A percentile compares a stretch with the other conserved stretches of the same genome.
Conservation (phyloP, 371 early-diverging fungal species). For the Cokeromyces recurvatus region DNA sequence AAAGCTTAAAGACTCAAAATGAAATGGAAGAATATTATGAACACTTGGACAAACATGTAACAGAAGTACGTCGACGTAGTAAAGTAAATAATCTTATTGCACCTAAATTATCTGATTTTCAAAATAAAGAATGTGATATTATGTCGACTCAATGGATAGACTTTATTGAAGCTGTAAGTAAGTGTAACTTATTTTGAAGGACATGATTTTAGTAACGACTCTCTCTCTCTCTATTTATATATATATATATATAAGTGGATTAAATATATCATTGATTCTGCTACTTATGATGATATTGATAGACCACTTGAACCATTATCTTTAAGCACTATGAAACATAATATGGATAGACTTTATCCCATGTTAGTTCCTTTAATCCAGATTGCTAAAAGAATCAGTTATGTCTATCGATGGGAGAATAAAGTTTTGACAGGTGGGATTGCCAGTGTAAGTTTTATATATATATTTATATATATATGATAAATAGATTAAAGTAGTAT, state of each 20-base stretch:
- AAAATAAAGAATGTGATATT: conserved; percentile 8
- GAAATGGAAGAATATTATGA: conserved; percentile 16
- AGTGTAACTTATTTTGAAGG: too few relatives aligned
- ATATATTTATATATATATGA: too few relatives aligned
- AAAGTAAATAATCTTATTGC: background rate
- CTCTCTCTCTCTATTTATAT: too few relatives aligned
- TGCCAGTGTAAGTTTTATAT: conserved; percentile 21
- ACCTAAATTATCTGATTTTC: conserved; percentile 15
- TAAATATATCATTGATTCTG: conserved; percentile 23
- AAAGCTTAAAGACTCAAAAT: too few relatives aligned
- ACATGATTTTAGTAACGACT: too few relatives aligned
- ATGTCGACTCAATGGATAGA: conserved; percentile 18
- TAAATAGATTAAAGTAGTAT: too few relatives aligned
- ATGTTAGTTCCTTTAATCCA: conserved; percentile 23
- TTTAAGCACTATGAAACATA: conserved; percentile 25
- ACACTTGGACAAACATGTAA: conserved; percentile 30
- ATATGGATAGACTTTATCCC: conserved; percentile 31
- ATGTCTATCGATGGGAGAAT: conserved; percentile 39
- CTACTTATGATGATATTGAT: conserved; percentile 29
- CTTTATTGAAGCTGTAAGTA: conserved; percentile 22
- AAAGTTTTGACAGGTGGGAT: conserved; percentile 20
- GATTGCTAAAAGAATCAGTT: conserved; percentile 15
- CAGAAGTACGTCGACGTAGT: conserved; percentile 19
- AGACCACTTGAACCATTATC: conserved; percentile 33
- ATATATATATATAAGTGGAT: too few relatives aligned